Evolutionary conservation across 1,139 yeast species (phyloP), one percentile per base, ranked within the genome.

Genomic region (Yamadazyma triangularis): DNA sequence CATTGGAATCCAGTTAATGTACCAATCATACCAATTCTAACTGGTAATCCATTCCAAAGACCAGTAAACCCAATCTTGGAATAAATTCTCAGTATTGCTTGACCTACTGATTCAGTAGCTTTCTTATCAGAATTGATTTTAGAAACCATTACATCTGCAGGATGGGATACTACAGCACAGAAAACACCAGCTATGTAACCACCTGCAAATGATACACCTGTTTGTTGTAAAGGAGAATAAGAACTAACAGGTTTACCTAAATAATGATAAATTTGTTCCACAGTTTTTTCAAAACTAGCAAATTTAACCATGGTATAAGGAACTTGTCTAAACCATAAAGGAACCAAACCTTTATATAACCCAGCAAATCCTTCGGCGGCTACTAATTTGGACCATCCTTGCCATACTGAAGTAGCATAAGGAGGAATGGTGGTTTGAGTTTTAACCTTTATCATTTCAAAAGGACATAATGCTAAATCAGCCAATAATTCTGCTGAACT

Each of bases 301-400:
- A 89, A 89, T 63, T 89, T 89, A 40, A 85, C 93, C 96, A 88
- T 88, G 24, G 96, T 89, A 67, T 89, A 89, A 15, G 96, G 96
- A 45, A 89, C 83, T 60, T 89, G 96, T 67, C 96, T 81, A 41
- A 79, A 77, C 96, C 96, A 88, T 47, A 89, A 70, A 21, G 97
- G 96, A 9, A 77, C 79, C 39, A 89, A 64, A 31, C 96, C 96
- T 54, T 84, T 83, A 68, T 87, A 89, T 36, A 89, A 70, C 12
- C 85, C 88, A 12, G 66, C 74, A 38, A 78, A 31, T 11, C 94
- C 94, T 56, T 81, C 93, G 14, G 65, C 53, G 10, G 80, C 77
- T 30, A 73, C 65, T 47, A 81, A 70, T 61, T 81, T 82, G 41
- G 58, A 57, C 75, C 78, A 73, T 15, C 91, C 93, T 38, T 80